Evolutionary conservation across 2,329 filamentous ascomycete genomes (phyloP).

Genomic region (Ophiostoma pallidulum): DNA sequence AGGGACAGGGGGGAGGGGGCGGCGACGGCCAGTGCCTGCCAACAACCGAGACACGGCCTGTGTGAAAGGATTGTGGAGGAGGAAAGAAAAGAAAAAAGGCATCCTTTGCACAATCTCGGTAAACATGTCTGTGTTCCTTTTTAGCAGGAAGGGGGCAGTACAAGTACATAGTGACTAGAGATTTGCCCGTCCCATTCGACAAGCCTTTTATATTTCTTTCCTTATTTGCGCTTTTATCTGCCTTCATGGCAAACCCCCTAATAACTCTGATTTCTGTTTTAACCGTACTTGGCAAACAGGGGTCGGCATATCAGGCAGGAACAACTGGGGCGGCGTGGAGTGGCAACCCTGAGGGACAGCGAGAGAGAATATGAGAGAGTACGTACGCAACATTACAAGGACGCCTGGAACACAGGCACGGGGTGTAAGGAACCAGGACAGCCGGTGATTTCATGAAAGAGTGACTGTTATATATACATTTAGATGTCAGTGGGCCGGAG

Average conservation of each 20-base stretch:
- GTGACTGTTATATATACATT: no score
- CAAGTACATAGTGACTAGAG: no score
- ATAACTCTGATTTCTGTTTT: background rate
- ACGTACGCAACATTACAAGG: background rate
- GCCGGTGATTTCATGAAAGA: no score
- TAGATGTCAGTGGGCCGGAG: no score
- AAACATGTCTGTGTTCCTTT: background rate
- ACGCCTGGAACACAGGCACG: no score
- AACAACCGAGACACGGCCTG: background rate
- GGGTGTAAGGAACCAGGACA: no score
- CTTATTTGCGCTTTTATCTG: no score
- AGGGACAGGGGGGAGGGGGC: no score
- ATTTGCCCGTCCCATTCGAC: background rate
- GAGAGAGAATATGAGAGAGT: background rate
- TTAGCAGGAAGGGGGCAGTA: background rate
- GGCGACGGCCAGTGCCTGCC: no score
- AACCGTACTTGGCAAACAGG: background rate
- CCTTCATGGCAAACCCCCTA: background rate
- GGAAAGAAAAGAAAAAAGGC: background rate
- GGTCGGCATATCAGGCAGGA: conserved; percentile 6
- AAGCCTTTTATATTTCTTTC: background rate
- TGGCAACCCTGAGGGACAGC: background rate
- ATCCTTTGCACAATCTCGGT: background rate
- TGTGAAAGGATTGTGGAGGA: background rate
- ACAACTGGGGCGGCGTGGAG: no score